Percentiles rank a stretch among this genome's conserved stretches.
phyloP scores from a whole-genome alignment of 805 yeast genomes.

The Wickerhamomyces hampshirensis region DNA sequence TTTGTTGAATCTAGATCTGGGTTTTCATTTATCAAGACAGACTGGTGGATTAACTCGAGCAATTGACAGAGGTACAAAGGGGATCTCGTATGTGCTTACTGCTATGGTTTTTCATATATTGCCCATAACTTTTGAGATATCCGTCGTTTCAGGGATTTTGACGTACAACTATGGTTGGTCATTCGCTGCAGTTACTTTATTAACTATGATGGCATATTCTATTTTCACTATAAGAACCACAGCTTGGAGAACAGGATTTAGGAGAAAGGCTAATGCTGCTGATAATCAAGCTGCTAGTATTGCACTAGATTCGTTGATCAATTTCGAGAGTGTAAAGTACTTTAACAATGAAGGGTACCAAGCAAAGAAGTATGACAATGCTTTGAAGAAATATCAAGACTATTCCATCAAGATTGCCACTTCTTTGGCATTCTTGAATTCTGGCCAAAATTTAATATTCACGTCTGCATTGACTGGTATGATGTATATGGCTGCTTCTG shows the following conservation, averaged over 20 bases:
- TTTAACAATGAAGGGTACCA: constrained; percentile 88
- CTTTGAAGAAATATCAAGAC: constrained; percentile 68
- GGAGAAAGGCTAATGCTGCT: constrained; percentile 86
- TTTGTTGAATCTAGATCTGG: constrained; percentile 75
- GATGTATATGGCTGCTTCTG: constrained; percentile 98
- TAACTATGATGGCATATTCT: constrained; percentile 87
- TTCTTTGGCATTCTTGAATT: constrained; percentile 69
- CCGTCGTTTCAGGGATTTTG: constrained; percentile 87
- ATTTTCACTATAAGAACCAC: constrained; percentile 87
- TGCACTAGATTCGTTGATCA: constrained; percentile 89
- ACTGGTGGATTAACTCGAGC: constrained; percentile 97
- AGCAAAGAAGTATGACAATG: constrained; percentile 70
- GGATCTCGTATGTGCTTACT: constrained; percentile 85
- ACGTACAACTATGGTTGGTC: constrained; percentile 87
- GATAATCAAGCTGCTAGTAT: constrained; percentile 95
- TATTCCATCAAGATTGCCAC: constrained; percentile 76
- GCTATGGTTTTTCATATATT: constrained; percentile 98
- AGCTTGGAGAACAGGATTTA: constrained; percentile 91
- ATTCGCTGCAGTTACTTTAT: constrained; percentile 84
- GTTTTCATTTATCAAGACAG: constrained; percentile 86
- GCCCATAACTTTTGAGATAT: constrained; percentile 88
- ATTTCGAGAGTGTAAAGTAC: constrained; percentile 90
- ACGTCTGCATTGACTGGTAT: constrained; percentile 88
- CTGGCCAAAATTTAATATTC: constrained; percentile 77
- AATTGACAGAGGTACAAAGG: constrained; percentile 96